A percentile compares a stretch with the other conserved stretches of the same genome.
Conservation (phyloP, 1,284 basidiomycete species). For the Ganoderma resinaceum region DNA sequence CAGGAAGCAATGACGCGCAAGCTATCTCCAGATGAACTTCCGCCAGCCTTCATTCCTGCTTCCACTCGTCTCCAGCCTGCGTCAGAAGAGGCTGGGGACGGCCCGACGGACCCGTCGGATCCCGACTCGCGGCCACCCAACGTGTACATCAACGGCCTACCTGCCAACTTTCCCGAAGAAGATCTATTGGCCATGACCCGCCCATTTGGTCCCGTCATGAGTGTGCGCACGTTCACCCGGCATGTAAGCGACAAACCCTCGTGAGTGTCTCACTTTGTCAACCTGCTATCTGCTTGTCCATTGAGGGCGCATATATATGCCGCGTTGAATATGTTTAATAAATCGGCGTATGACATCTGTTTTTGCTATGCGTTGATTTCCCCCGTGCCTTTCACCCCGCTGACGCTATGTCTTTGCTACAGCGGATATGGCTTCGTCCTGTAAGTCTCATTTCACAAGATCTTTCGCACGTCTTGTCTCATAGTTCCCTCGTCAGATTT, state of each 20-base stretch:
- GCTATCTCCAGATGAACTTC: constrained; percentile 10
- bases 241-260: constrained; percentile 50
- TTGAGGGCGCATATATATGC: constrained; percentile 3
- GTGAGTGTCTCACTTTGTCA: constrained; percentile 31
- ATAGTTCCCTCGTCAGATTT: constrained; percentile 52
- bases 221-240: constrained; percentile 52
- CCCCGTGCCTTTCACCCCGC: background rate
- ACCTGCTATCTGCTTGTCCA: background rate
- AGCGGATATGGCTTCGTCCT: constrained; percentile 85
- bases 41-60: constrained; percentile 26
- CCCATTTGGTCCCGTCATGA: constrained; percentile 48
- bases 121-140: constrained; percentile 44
- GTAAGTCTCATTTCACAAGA: constrained; percentile 49
- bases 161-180: constrained; percentile 54
- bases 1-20: constrained; percentile 19
- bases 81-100: constrained; percentile 14
- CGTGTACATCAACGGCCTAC: constrained; percentile 58
- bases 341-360: background rate
- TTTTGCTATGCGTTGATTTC: background rate
- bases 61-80: constrained; percentile 6
- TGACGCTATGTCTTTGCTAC: constrained; percentile 18
- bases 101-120: constrained; percentile 1
- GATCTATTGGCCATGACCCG: constrained; percentile 48
- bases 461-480: background rate
- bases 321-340: background rate